Base-by-base conservation (phyloP, 192 early-diverging fungal genomes). In the Coemansia sp. region DNA sequence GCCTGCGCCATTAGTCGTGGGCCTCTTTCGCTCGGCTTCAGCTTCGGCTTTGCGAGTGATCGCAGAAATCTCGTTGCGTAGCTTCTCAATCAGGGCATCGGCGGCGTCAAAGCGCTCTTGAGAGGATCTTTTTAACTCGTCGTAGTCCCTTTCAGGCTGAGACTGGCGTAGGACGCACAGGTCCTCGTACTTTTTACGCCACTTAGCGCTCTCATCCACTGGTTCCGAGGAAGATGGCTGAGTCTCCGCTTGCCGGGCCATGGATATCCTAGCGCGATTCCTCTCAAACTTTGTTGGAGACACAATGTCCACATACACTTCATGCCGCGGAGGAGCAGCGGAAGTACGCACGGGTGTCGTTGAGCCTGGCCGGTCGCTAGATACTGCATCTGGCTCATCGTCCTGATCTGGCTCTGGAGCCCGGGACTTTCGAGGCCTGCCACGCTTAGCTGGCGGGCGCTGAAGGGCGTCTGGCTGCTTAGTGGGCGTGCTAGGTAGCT, bases 181-280 rank as follows among this genome's bases (percentile, higher is more conserved):
- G 23, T 76, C 75, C 57, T 82, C 72, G 68, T 74, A 82, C 66
- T 77, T 82, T 71, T 64, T 65, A 14, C 66, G 79, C 79, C 79
- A 82, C 43, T 42, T 59, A 2, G 42, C 63, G 16, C 64, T 14
- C 16, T 80, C 72, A 28, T 64, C 48, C 8, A n/a, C 3, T 34
- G 61, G 12, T 12, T 42, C 61, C 16, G 35, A 39, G 13, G 52
- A 26, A 16, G 52, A 26, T 7, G 52, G 10, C 48, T 52, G 48
- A 23, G 25, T 8, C 48, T 52, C 13, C 14, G 18, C 13, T 56
- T 62, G 59, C 55, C n/a, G 42, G 37, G 59, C 26, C 6, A 63
- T 14, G 11, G 62, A 33, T 12, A 79, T 62, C 52, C 26, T 53
- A 10, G 72, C 36, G 42, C 72, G 68, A 61, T 59, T 75, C 20